Evolutionary conservation across 352 stramenopile species (phyloP), one percentile per base, ranked within the genome.

Genomic region (Thalassiosira mediterranea): DNA sequence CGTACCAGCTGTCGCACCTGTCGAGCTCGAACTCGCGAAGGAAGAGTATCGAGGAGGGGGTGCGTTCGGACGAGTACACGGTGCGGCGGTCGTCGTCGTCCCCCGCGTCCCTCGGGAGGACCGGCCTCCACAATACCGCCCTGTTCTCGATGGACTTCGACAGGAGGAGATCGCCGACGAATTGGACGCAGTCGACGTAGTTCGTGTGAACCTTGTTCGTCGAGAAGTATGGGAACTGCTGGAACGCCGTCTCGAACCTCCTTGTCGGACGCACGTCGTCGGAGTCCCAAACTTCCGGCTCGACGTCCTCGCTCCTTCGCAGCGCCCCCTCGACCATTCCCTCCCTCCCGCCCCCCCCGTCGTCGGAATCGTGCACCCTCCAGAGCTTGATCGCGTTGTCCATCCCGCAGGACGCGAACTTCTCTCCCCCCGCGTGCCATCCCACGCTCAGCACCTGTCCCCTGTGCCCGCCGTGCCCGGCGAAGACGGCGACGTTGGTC

Each of bases 341-440:
- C 40, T 26, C 23, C 21, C 28, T 32, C 2, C 63, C 19, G 1
- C n/a, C 25, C 42, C 2, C 28, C 34, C 49, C n/a, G 69, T 46
- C 40, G 19, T 23, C 15, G 21, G 32, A 29, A 56, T 67, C 59
- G 54, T 95, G 89, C 17, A 97, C 87, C 63, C 94, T 91, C 95
- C 95, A 98, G n/a, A 98, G 82, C 67, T 97, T 97, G 58, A 97
- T 87, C 4, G 86, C 96, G 72, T 96, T 97, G 82, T 98, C 95
- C 89, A 97, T 97, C 19, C 94, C 94, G 0, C 87, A 87, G 19
- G 89, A 95, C 32, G 94, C 93, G 75, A 97, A 97, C 75, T 89
- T 95, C 19, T 88, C 86, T 11, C 95, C 95, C 44, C 91, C 90
- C n/a, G 94, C 70, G 70, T 97, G 95, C 51, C 96, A 87, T 48